phyloP scores from a whole-genome alignment of 2,329 filamentous ascomycete genomes.

The Chaetomium olivaceum region DNA sequence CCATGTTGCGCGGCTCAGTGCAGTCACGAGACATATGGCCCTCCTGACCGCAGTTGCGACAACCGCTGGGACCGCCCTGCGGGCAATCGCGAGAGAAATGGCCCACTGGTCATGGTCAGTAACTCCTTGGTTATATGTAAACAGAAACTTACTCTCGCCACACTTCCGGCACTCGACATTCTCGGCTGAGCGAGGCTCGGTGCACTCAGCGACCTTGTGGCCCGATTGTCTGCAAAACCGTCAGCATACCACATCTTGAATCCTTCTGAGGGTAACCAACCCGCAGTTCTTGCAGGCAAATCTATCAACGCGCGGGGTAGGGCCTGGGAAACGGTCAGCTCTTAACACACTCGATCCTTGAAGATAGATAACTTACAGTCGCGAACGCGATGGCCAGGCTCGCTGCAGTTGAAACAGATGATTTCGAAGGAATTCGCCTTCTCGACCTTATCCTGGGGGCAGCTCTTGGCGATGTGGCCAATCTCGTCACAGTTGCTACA shows the following conservation, averaged over 20 bases:
- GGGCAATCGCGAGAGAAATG: conserved; percentile 67
- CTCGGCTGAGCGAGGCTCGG: conserved; percentile 62
- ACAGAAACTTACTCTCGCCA: conserved; percentile 52
- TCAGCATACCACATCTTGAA: conserved; percentile 6
- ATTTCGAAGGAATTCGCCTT: conserved; percentile 47
- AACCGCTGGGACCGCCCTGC: conserved; percentile 53
- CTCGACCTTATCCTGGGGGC: conserved; percentile 58
- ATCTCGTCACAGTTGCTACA: conserved; percentile 66
- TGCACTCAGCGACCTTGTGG: conserved; percentile 53
- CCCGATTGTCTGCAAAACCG: conserved; percentile 46
- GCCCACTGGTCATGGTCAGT: conserved; percentile 46
- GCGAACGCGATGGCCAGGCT: conserved; percentile 65
- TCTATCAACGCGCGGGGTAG: conserved; percentile 61
- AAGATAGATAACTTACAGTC: conserved; percentile 56
- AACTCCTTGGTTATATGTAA: background rate
- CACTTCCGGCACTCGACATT: conserved; percentile 68
- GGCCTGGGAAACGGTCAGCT: conserved; percentile 45
- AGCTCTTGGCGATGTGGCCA: conserved; percentile 63
- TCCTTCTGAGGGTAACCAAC: conserved; percentile 36
- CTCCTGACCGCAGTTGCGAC: conserved; percentile 64
- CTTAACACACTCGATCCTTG: too few relatives aligned
- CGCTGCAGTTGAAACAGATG: conserved; percentile 65
- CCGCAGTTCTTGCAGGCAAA: conserved; percentile 71
- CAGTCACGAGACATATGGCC: conserved; percentile 65
- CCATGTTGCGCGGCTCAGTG: conserved; percentile 48